Evolutionary conservation across 2,329 filamentous ascomycete genomes (phyloP), one percentile per base, ranked within the genome.

Genomic region (Sporothrix sp.): DNA sequence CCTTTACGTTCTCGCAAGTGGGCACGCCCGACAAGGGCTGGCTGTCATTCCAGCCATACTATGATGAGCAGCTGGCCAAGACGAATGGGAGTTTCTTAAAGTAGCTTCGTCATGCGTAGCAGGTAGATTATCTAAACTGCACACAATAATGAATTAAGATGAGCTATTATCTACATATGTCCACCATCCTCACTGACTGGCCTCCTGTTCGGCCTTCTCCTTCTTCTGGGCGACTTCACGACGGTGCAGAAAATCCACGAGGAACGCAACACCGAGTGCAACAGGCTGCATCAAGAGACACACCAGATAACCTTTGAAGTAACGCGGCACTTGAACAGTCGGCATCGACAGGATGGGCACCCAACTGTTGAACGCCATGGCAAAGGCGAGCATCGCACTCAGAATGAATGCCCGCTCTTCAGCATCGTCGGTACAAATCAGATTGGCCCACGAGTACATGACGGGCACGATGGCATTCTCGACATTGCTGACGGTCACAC

Each of bases 1-100:
- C 60, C 14, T 60, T 62, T 54, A 52, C 55, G 25, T 39, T 47
- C 11, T 35, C 52, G 51, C 53, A 52, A 9, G 52, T 71, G 3
- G 71, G 69, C 2, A 69, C 5, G 62, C 28, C 67, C 72, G 1
- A 70, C 60, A 77, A 76, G 57, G 73, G 71, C 1, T 77, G 71
- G 71, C 60, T 76, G 39, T 71, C 69, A 4, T 76, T 76, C 53
- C 73, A 76, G 57, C 67, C 68, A 14, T 50, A 50, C 23, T 50
- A 50, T 23, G 48, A 50, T 23, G n/a, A n/a, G n/a, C 38, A 50
- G 39, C 33, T 50, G 9, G 44, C 38, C 75, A 76, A 37, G 33
- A 33, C 38, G 44, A 23, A 38, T 20, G 21, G 21, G 16, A 28
- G 14, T 5, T 7, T 47, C 14, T 13, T 47, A 6, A 21, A 47